Evolutionary conservation across 73 alveolate species (phyloP), one percentile per base, ranked within the genome.

Genomic region (Tetrahymena malaccensis): DNA sequence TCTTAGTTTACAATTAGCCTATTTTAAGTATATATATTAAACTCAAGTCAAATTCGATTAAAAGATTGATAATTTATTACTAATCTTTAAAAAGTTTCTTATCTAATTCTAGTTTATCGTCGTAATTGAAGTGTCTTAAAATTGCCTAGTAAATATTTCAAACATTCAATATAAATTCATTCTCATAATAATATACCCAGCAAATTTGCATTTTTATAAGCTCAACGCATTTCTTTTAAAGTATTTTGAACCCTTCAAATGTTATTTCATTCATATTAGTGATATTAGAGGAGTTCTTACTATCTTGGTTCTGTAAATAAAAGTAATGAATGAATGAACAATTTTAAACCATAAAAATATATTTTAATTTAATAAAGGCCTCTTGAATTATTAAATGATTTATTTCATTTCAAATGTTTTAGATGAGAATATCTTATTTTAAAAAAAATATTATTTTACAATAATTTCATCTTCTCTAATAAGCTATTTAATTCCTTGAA

Each of bases 201-300:
- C 97, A 95, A 21, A 95, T 95, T 89, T 95, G 40, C 56, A 95
- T 95, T 34, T 95, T 95, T 93, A 95, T 95, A 89, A 95, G 34
- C 50, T 95, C 97, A 9, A 95, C 94, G 7, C 97, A 94, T 93
- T 94, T 85, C 85, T 95, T 95, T 89, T 95, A 34, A 37, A 95
- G 93, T 43, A 94, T 95, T 25, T 85, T 95, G 70, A 95, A 95
- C 35, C 97, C 97, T 55, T 95, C 94, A 84, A 95, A 89, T 4
- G 95, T 95, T 33, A 95, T 95, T 9, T 83, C 93, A 31, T 35
- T 43, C 94, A 85, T 34, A 43, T 34, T 95, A 9, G 93, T 34
- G n/a, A 85, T 34, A 43, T 34, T 95, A 9, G 93, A 44, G n/a
- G 50, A 44, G 31, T 34, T 93, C 40, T 95, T 89, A n/a, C n/a